Evolutionary conservation across 164 flowering plant genomes (phyloP).

Genomic region (Cinnamomum chago): DNA sequence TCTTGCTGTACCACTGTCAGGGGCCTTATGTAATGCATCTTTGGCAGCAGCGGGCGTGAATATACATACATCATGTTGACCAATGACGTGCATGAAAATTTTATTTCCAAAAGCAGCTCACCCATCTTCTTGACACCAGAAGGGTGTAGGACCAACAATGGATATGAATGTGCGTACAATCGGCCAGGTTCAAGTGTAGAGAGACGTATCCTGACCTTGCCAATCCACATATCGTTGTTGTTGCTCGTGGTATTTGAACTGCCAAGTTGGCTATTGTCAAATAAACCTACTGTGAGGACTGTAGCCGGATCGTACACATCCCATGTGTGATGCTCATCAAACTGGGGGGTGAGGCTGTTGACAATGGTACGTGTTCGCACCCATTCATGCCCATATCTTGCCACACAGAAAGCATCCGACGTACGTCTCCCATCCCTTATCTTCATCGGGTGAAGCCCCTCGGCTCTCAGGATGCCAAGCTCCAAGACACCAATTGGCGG

Average conservation of each 20-base stretch:
- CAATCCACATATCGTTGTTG: constrained; percentile 58
- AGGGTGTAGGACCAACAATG: constrained; percentile 76
- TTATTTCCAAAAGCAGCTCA: constrained; percentile 75
- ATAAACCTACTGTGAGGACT: constrained; percentile 73
- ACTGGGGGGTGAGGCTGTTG: constrained; percentile 58
- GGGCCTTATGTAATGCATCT: constrained; percentile 82
- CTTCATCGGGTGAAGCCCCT: constrained; percentile 83
- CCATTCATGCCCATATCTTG: constrained; percentile 92
- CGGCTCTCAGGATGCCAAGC: constrained; percentile 73
- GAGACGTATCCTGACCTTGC: constrained; percentile 79
- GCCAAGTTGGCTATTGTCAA: constrained; percentile 73
- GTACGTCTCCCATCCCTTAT: constrained; percentile 75
- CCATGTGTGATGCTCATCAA: constrained; percentile 91
- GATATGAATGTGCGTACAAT: constrained; percentile 85
- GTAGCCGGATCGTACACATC: constrained; percentile 87
- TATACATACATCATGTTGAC: constrained; percentile 75
- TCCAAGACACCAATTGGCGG: constrained; percentile 74
- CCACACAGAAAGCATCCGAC: constrained; percentile 88
- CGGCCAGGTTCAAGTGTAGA: constrained; percentile 90
- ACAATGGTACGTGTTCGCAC: constrained; percentile 72
- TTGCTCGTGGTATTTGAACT: constrained; percentile 24
- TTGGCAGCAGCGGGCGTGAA: constrained; percentile 71
- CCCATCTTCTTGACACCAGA: constrained; percentile 92
- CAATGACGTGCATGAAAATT: constrained; percentile 79
- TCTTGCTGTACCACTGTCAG: constrained; percentile 65